phyloP scores from a whole-genome alignment of 805 yeast genomes.

The Starmerella potacharoeniae region DNA sequence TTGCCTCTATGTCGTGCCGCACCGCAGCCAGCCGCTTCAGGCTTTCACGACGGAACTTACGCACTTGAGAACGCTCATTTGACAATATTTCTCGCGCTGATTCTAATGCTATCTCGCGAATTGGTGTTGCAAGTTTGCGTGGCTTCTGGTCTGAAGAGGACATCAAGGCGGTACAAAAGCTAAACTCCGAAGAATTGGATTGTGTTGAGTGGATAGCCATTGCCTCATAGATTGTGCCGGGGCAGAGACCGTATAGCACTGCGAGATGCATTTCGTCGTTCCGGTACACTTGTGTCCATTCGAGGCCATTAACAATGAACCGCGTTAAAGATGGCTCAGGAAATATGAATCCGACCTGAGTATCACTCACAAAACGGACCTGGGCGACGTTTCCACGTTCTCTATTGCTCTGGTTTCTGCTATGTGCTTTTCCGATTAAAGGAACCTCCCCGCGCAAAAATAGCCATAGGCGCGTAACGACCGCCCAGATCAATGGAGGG shows the following conservation, averaged over 20 bases:
- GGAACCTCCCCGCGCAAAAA: not conserved
- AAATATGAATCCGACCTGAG: constrained; percentile 5
- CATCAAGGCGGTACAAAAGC: constrained; percentile 4
- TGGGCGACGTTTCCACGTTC: not conserved
- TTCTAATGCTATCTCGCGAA: constrained; percentile 4
- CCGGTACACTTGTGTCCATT: constrained; percentile 12
- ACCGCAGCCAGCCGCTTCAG: constrained; percentile 6
- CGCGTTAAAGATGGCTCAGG: not conserved
- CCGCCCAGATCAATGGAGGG: not conserved
- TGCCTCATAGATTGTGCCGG: constrained; percentile 5
- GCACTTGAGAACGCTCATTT: constrained; percentile 5
- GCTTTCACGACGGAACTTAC: constrained; percentile 13
- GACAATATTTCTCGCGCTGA: constrained; percentile 1
- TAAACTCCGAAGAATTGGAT: not conserved
- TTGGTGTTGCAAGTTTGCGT: constrained; percentile 3
- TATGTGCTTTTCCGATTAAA: not conserved
- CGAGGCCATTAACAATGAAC: constrained; percentile 4
- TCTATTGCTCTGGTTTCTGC: not conserved
- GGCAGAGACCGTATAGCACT: constrained; percentile 7
- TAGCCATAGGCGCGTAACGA: not conserved
- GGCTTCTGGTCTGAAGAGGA: constrained; percentile 3
- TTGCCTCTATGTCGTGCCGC: constrained; percentile 12
- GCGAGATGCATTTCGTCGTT: constrained; percentile 5
- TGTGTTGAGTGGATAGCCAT: not conserved
- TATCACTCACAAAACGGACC: constrained; percentile 6